These are phyloP conservation scores for Rhynchospora tenuis DNA, from an alignment of 176 grass and related monocot species.

Conservation along the genomic window DNA sequence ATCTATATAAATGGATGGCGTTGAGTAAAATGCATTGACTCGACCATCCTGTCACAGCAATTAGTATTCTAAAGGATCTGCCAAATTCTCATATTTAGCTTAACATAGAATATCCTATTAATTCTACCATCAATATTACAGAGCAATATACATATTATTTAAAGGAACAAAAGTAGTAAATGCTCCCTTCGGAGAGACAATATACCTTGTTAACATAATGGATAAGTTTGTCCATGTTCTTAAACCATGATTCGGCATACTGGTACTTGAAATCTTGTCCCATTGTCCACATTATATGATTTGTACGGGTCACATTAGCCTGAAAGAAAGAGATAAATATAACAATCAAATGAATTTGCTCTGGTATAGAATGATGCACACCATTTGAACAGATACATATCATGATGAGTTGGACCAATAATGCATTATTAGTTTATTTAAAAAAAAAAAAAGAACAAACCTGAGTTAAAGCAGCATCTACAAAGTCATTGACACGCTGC, in stretches of 20 bases:
- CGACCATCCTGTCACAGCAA: slow-evolving; percentile 56
- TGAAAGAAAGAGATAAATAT: slow-evolving; percentile 15
- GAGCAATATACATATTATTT: not conserved
- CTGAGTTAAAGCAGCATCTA: slow-evolving; percentile 74
- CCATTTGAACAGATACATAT: not conserved
- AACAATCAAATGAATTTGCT: slow-evolving; percentile 26
- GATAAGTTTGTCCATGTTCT: slow-evolving; percentile 91
- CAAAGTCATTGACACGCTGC: slow-evolving; percentile 76
- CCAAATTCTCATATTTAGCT: not conserved
- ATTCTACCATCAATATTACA: not conserved
- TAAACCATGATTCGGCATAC: slow-evolving; percentile 94
- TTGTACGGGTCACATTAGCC: slow-evolving; percentile 80
- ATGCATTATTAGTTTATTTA: not conserved
- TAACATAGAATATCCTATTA: not conserved
- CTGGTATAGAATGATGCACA: slow-evolving; percentile 21
- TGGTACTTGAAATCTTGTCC: slow-evolving; percentile 92
- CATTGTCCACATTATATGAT: slow-evolving; percentile 99
- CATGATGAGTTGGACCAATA: slow-evolving; percentile 2
- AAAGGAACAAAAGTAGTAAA: not conserved
- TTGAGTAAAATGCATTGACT: slow-evolving; percentile 84
- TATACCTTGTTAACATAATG: slow-evolving; percentile 92
- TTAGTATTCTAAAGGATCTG: not conserved
- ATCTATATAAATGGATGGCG: slow-evolving; percentile 90
- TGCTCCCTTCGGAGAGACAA: not conserved
- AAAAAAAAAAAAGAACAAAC: slow-evolving; percentile 32